Conservation (phyloP, 495 filamentous ascomycete genomes). For the Aspergillus ellipticus region DNA sequence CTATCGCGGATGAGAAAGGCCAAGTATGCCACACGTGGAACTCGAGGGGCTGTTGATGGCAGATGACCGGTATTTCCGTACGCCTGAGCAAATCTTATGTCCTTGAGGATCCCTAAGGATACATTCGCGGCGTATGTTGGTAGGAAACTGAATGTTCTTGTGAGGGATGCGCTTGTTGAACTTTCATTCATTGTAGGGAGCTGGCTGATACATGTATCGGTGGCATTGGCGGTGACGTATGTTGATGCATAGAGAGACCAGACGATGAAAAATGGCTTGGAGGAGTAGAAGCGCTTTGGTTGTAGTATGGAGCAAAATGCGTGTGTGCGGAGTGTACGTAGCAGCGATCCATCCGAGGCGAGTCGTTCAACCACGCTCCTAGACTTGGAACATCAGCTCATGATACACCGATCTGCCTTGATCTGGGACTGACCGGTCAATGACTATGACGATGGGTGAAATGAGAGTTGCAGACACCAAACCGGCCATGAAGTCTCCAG, state of each 20-base stretch:
- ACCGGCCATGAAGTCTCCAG: constrained; percentile 29
- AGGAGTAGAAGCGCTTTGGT: constrained; percentile 22
- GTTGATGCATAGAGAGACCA: constrained; percentile 34
- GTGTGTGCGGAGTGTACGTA: constrained; percentile 26
- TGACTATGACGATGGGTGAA: constrained; percentile 29
- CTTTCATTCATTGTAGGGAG: constrained; percentile 16
- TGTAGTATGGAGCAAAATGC: constrained; percentile 17
- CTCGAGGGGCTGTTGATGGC: constrained; percentile 11
- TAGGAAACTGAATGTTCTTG: constrained; percentile 10
- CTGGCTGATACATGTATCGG: constrained; percentile 25
- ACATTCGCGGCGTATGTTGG: constrained; percentile 31
- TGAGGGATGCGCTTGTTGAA: constrained; percentile 11
- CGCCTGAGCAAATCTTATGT: constrained; percentile 31
- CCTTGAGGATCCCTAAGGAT: constrained; percentile 35
- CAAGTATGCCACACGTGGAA: constrained; percentile 20
- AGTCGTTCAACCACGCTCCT: constrained; percentile 32
- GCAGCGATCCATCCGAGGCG: constrained; percentile 22
- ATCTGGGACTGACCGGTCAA: constrained; percentile 24
- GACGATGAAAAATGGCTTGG: constrained; percentile 24
- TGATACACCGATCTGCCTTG: background rate
- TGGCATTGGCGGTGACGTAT: constrained; percentile 30
- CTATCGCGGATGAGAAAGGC: constrained; percentile 52
- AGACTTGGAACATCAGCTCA: background rate
- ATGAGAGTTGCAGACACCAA: constrained; percentile 28
- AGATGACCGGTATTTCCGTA: constrained; percentile 19